phyloP scores from a whole-genome alignment of 2,329 filamentous ascomycete genomes.

The Pochonia chlamydosporia region DNA sequence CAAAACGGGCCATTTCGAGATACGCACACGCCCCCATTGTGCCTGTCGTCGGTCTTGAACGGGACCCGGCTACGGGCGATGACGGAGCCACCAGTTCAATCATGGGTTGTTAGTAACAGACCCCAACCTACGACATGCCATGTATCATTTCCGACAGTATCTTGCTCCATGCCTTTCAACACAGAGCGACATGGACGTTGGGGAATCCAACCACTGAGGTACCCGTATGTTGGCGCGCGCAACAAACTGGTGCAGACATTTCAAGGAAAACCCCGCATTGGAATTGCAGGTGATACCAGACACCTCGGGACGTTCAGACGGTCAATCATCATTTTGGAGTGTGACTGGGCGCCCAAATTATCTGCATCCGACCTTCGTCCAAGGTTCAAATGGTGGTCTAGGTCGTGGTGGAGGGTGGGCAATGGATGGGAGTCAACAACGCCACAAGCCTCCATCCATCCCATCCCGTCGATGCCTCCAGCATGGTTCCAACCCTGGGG shows the following conservation, averaged over 20 bases:
- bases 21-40: not conserved
- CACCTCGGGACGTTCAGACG: not conserved
- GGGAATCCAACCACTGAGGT: not conserved
- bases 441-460: slow-evolving; percentile 2
- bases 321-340: not conserved
- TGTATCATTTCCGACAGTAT: not conserved
- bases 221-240: too few relatives aligned
- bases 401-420: slow-evolving; percentile 4
- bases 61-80: not conserved
- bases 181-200: not conserved
- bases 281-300: not conserved
- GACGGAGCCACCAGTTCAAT: not conserved
- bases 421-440: slow-evolving; percentile 2
- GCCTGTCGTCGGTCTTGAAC: not conserved
- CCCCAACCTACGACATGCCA: not conserved
- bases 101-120: not conserved
- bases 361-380: not conserved
- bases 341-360: not conserved
- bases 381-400: not conserved
- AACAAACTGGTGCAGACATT: too few relatives aligned
- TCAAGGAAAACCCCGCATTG: not conserved
- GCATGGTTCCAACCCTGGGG: not conserved
- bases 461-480: not conserved
- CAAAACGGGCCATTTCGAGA: not conserved
- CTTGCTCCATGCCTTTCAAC: not conserved